Conservation (phyloP, 1,139 yeast species). For the Saccharomyces hybrid region DNA sequence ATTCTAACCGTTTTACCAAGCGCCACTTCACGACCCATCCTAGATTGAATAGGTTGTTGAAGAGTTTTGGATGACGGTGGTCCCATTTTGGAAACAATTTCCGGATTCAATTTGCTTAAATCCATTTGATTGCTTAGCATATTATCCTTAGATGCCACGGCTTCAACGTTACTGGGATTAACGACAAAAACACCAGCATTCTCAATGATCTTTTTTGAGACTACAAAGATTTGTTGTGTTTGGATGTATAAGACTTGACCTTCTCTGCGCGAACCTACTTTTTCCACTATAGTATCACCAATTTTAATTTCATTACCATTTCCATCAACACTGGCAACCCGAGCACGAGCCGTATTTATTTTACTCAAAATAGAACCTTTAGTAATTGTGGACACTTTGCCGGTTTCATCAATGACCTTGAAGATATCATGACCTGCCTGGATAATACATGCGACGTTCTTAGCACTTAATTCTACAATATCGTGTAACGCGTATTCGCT, state of each 20-base stretch:
- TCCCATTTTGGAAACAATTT: constrained; percentile 40
- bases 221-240: constrained; percentile 68
- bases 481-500: constrained; percentile 84
- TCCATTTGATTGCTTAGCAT: constrained; percentile 37
- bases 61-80: constrained; percentile 48
- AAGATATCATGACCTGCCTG: constrained; percentile 83
- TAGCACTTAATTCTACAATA: constrained; percentile 79
- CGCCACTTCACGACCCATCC: constrained; percentile 71
- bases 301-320: constrained; percentile 77
- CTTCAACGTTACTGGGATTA: constrained; percentile 66
- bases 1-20: constrained; percentile 80
- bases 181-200: constrained; percentile 89
- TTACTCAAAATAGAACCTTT: constrained; percentile 78
- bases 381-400: constrained; percentile 60
- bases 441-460: constrained; percentile 81
- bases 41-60: constrained; percentile 22
- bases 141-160: constrained; percentile 69
- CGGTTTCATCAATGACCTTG: constrained; percentile 76
- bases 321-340: constrained; percentile 79
- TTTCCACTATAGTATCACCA: constrained; percentile 87
- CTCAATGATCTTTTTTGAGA: constrained; percentile 70
- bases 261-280: constrained; percentile 70
- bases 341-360: constrained; percentile 53
- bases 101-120: constrained; percentile 80
- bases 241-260: constrained; percentile 84